A percentile compares a stretch with the other conserved stretches of the same genome.
Evolutionary conservation across 164 flowering plant genomes (phyloP).

Genomic region (Nymphaea thermarum): DNA sequence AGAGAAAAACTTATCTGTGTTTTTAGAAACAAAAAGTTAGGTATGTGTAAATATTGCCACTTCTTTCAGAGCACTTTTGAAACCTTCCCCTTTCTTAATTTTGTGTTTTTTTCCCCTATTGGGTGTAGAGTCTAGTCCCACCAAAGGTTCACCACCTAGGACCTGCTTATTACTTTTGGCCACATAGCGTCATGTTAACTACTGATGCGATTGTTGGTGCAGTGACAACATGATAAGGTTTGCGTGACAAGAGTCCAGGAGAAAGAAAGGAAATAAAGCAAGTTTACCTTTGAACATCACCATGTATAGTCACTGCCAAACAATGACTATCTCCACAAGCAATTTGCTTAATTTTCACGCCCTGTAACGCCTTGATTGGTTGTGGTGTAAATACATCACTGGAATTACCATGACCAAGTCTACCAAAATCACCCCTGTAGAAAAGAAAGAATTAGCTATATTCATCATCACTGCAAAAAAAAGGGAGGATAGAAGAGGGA

Average conservation of each 20-base stretch:
- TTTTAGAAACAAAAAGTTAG: no score
- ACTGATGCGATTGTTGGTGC: no score
- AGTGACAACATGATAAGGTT: neutral
- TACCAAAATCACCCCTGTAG: conserved; percentile 98
- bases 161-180: no score
- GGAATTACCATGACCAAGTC: conserved; percentile 96
- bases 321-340: conserved; percentile 99
- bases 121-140: no score
- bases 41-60: no score
- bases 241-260: neutral
- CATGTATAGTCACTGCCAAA: conserved; percentile 86
- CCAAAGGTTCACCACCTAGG: no score
- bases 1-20: no score
- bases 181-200: no score
- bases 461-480: neutral
- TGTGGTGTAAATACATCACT: conserved; percentile 85
- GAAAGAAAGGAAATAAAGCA: neutral
- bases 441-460: neutral
- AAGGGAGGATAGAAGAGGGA: no score
- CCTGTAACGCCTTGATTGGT: conserved; percentile 72
- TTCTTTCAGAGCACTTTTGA: no score
- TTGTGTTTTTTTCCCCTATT: no score
- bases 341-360: conserved; percentile 73
- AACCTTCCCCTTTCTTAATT: no score
- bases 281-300: conserved; percentile 77